These are phyloP conservation scores for Hirschfeldia incana DNA, from an alignment of 345 rosid genomes.

Conservation along the genomic window DNA sequence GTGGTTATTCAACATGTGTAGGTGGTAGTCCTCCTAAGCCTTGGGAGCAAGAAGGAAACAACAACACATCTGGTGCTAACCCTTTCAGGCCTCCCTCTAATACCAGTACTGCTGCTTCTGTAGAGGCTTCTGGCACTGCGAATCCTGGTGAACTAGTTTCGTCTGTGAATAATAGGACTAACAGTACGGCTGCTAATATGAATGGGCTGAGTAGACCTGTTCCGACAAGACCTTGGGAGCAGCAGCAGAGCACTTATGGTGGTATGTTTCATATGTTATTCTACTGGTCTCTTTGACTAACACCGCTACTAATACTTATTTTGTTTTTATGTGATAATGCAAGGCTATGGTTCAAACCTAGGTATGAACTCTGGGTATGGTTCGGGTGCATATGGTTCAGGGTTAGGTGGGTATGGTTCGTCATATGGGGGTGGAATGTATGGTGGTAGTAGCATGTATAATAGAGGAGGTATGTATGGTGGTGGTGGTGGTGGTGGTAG, in stretches of 20 bases:
- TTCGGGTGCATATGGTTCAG: conserved; percentile 8
- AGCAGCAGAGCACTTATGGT: conserved; percentile 59
- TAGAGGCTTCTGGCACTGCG: neutral
- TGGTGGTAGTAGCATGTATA: conserved; percentile 72
- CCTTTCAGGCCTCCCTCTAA: neutral
- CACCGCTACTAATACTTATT: neutral
- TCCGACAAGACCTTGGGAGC: conserved; percentile 14
- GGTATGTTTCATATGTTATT: conserved; percentile 37
- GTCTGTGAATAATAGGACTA: neutral
- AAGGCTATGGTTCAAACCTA: conserved; percentile 70
- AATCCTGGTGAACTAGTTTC: neutral
- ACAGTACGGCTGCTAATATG: neutral
- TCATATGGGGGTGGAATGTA: conserved; percentile 55
- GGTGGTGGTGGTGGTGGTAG: conserved; percentile 71
- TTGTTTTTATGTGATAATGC: conserved; percentile 33
- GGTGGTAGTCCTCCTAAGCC: neutral
- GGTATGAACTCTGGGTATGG: conserved; percentile 66
- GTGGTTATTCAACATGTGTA: neutral
- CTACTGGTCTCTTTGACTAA: no score
- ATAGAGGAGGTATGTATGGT: conserved; percentile 77
- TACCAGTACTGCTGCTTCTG: neutral
- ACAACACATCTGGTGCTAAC: neutral
- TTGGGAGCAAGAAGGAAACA: neutral
- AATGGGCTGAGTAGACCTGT: neutral
- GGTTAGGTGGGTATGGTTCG: conserved; percentile 76